Evolutionary conservation across 768 basidiomycete species (phyloP).

Genomic region (Rhodocollybia butyracea): DNA sequence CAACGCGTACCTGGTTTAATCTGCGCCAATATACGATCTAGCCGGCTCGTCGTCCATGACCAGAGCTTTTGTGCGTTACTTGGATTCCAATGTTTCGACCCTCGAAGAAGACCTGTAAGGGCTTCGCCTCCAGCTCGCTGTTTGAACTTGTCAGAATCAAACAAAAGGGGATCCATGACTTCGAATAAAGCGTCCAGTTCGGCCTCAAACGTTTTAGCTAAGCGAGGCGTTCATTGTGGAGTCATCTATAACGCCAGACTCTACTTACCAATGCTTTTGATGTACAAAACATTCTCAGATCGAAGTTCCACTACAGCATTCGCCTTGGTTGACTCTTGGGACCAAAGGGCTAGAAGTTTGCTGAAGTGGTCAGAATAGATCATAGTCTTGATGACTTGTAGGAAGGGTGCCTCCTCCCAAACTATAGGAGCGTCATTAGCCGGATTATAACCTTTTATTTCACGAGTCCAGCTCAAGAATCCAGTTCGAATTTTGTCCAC

Average conservation of each 20-base stretch:
- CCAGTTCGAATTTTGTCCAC: slow-evolving; percentile 77
- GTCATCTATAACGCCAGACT: slow-evolving; percentile 1
- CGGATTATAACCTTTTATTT: slow-evolving; percentile 56
- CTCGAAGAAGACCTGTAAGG: slow-evolving; percentile 8
- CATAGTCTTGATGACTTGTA: slow-evolving; percentile 49
- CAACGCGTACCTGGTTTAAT: slow-evolving; percentile 93
- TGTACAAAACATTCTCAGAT: slow-evolving; percentile 39
- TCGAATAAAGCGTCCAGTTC: slow-evolving; percentile 50
- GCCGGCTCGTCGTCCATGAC: slow-evolving; percentile 63
- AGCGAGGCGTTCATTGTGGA: neutral
- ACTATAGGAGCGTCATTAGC: slow-evolving; percentile 33
- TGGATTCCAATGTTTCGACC: slow-evolving; percentile 82
- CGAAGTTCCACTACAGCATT: slow-evolving; percentile 53
- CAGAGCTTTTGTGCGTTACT: slow-evolving; percentile 53
- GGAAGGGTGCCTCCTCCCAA: slow-evolving; percentile 51
- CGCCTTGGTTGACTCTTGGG: slow-evolving; percentile 73
- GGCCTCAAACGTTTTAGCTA: slow-evolving; percentile 69
- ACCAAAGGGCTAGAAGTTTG: slow-evolving; percentile 63
- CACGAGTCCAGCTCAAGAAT: slow-evolving; percentile 70
- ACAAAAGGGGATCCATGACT: slow-evolving; percentile 58
- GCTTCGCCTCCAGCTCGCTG: slow-evolving; percentile 75
- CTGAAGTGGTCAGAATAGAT: slow-evolving; percentile 56
- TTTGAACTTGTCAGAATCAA: slow-evolving; percentile 75
- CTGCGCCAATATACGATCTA: slow-evolving; percentile 63
- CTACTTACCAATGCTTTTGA: slow-evolving; percentile 36